Percentiles rank a stretch among this genome's conserved stretches.
Conservation (phyloP, 2,329 filamentous ascomycete genomes). For the Ceratocystis cacaofunesta region DNA sequence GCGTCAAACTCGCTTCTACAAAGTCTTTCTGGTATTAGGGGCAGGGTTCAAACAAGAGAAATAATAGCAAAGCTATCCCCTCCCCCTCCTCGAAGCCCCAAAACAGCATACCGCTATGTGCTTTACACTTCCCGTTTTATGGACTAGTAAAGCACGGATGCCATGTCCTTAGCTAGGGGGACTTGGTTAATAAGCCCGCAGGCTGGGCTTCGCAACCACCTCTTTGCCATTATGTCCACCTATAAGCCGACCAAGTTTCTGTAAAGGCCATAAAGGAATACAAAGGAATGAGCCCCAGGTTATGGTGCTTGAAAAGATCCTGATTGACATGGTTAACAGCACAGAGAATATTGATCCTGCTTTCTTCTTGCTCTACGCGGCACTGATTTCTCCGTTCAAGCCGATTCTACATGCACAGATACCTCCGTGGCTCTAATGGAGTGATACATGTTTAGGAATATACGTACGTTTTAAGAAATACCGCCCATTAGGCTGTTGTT, state of each 20-base stretch:
- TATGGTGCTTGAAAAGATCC: background rate
- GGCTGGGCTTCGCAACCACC: background rate
- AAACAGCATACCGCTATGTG: background rate
- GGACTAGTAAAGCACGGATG: background rate
- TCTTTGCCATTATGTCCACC: background rate
- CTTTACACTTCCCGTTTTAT: background rate
- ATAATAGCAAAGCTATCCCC: background rate
- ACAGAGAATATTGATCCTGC: background rate
- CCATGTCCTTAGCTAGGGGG: background rate
- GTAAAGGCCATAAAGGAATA: background rate
- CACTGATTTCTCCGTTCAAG: background rate
- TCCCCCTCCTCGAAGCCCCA: background rate
- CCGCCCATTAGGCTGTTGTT: background rate
- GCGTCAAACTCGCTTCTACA: background rate
- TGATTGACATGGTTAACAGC: background rate
- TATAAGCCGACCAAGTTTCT: background rate
- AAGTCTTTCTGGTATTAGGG: background rate
- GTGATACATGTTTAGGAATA: background rate
- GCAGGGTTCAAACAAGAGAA: background rate
- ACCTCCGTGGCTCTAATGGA: background rate
- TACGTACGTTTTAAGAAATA: background rate
- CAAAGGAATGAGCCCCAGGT: background rate
- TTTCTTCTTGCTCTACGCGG: background rate
- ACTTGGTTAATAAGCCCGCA: background rate
- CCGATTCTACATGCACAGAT: background rate